These are phyloP conservation scores for Piedraia hortae DNA, from an alignment of 2,329 filamentous ascomycete genomes.

Conservation along the genomic window DNA sequence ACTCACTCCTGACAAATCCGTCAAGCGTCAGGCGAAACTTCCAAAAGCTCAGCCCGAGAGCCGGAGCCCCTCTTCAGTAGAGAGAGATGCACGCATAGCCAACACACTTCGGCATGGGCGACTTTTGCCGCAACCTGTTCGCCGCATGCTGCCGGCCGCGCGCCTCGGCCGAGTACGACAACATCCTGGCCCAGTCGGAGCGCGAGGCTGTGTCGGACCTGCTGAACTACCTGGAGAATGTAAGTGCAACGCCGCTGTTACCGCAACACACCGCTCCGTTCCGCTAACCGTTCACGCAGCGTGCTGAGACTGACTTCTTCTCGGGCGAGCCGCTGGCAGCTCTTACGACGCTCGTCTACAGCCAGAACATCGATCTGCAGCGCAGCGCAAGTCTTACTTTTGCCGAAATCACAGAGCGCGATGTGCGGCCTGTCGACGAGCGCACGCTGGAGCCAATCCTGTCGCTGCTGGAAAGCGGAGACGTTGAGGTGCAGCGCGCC, in stretches of 20 bases:
- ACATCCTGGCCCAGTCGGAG: constrained; percentile 75
- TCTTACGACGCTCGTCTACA: constrained; percentile 86
- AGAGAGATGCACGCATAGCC: no score
- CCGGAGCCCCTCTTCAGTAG: no score
- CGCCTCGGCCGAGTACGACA: constrained; percentile 15
- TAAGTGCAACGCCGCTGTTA: no score
- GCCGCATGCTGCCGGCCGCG: no score
- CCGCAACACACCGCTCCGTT: constrained; percentile 3
- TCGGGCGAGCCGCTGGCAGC: constrained; percentile 80
- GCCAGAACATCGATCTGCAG: constrained; percentile 93
- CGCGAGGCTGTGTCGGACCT: constrained; percentile 90
- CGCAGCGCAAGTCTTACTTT: constrained; percentile 93
- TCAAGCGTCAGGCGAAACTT: no score
- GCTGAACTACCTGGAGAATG: constrained; percentile 86
- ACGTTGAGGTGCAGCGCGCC: constrained; percentile 90
- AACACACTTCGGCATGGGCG: no score
- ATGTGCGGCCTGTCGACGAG: constrained; percentile 85
- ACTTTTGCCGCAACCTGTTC: no score
- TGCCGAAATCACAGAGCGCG: constrained; percentile 94
- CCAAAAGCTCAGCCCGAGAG: no score
- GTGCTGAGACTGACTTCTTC: constrained; percentile 95
- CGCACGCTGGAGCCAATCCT: constrained; percentile 90
- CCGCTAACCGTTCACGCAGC: constrained; percentile 23
- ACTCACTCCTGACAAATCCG: no score
- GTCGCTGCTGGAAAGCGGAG: constrained; percentile 75